Conservation (phyloP, 2,329 filamentous ascomycete species). For the Macrophomina tecta region DNA sequence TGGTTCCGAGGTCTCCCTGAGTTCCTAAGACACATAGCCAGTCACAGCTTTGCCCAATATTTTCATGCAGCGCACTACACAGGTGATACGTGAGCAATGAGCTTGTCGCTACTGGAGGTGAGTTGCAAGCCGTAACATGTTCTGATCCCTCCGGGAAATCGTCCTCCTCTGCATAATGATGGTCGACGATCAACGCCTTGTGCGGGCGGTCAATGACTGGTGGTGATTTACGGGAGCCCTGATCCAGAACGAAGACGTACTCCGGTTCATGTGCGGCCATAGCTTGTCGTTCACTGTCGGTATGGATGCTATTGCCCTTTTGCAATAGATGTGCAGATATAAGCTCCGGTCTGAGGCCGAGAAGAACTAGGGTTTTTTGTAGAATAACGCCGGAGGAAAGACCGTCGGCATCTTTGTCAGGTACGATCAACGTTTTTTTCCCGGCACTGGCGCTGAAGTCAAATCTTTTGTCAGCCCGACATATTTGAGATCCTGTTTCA, state of each 20-base stretch:
- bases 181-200: conserved; percentile 67
- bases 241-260: conserved; percentile 70
- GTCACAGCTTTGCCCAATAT: conserved; percentile 57
- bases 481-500: neutral
- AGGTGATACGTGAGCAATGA: conserved; percentile 69
- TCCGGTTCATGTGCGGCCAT: conserved; percentile 61
- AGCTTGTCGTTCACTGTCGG: conserved; percentile 56
- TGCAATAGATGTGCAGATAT: conserved; percentile 65
- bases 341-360: conserved; percentile 60
- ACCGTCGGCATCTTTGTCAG: conserved; percentile 74
- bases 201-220: conserved; percentile 59
- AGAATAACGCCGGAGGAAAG: conserved; percentile 69
- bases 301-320: conserved; percentile 66
- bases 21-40: conserved; percentile 71
- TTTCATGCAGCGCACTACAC: conserved; percentile 62
- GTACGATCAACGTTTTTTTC: conserved; percentile 64
- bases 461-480: neutral
- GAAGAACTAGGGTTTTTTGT: conserved; percentile 62
- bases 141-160: conserved; percentile 63
- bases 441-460: conserved; percentile 56
- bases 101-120: conserved; percentile 69
- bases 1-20: conserved; percentile 69
- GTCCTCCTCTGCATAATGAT: conserved; percentile 60
- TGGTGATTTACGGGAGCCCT: conserved; percentile 64
- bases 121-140: conserved; percentile 68